Conservation (phyloP, 345 rosid species). For the Arabidopsis arenosa region DNA sequence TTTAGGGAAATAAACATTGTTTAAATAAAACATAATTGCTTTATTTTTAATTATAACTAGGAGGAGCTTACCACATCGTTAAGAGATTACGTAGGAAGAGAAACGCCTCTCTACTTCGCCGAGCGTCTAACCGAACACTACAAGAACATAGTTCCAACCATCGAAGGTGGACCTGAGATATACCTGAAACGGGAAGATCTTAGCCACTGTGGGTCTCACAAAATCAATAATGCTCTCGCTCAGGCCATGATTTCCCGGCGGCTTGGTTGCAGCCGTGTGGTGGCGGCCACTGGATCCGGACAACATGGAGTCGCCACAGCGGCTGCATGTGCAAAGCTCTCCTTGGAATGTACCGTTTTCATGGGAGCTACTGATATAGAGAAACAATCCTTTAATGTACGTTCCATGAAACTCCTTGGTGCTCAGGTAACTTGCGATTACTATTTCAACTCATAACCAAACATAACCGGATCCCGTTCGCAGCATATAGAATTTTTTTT, state of each 20-base stretch:
- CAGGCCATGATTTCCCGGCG: slow-evolving; percentile 88
- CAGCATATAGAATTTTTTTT: background rate
- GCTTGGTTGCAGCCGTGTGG: slow-evolving; percentile 60
- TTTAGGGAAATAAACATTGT: no score
- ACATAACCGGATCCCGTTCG: background rate
- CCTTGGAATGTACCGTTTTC: slow-evolving; percentile 64
- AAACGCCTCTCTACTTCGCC: slow-evolving; percentile 81
- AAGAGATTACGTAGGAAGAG: slow-evolving; percentile 84
- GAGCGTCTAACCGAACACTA: slow-evolving; percentile 67
- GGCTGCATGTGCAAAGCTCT: slow-evolving; percentile 79
- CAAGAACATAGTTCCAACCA: slow-evolving; percentile 45
- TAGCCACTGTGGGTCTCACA: slow-evolving; percentile 78
- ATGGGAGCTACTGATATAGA: slow-evolving; percentile 76
- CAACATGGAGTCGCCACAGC: slow-evolving; percentile 94
- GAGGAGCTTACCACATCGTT: slow-evolving; percentile 64
- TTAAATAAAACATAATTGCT: no score
- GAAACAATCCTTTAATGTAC: slow-evolving; percentile 67
- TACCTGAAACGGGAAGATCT: slow-evolving; percentile 90
- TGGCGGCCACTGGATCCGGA: slow-evolving; percentile 87
- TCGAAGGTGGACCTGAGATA: slow-evolving; percentile 66
- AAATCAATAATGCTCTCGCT: slow-evolving; percentile 84
- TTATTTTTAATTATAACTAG: slow-evolving; percentile 36
- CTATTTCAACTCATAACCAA: background rate
- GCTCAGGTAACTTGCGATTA: slow-evolving; percentile 52
- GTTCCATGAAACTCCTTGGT: slow-evolving; percentile 64